Evolutionary conservation across 192 early-diverging fungal genomes (phyloP).

Genomic region (Pecoramyces ruminantium): DNA sequence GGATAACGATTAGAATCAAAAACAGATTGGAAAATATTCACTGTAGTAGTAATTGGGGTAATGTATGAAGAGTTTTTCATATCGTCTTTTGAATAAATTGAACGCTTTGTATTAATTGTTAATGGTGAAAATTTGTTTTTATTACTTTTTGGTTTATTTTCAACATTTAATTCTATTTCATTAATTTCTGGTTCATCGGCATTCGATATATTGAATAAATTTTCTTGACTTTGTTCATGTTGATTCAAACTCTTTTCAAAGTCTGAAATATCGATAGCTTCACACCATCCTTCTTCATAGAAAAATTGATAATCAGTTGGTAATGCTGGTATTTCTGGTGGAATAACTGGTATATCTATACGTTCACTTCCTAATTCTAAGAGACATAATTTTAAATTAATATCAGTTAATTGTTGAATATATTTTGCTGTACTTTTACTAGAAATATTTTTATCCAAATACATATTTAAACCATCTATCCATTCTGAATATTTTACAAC

Average conservation of each 20-base stretch:
- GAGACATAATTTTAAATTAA: constrained; percentile 46
- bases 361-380: constrained; percentile 47
- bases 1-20: background rate
- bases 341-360: constrained; percentile 7
- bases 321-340: constrained; percentile 3
- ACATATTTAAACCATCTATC: constrained; percentile 58
- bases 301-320: constrained; percentile 4
- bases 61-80: background rate
- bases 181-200: background rate
- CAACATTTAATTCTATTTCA: background rate
- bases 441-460: constrained; percentile 41
- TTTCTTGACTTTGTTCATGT: background rate
- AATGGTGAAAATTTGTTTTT: background rate
- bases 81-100: background rate
- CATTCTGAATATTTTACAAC: constrained; percentile 37
- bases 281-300: constrained; percentile 1
- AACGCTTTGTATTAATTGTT: background rate
- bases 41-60: background rate
- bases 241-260: background rate
- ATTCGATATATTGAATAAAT: background rate
- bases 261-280: background rate
- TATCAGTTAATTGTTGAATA: constrained; percentile 43
- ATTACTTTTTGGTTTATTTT: background rate
- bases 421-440: constrained; percentile 47
- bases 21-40: background rate